Base-by-base conservation (phyloP, 257 asterid species). In the Henckelia pumila region DNA sequence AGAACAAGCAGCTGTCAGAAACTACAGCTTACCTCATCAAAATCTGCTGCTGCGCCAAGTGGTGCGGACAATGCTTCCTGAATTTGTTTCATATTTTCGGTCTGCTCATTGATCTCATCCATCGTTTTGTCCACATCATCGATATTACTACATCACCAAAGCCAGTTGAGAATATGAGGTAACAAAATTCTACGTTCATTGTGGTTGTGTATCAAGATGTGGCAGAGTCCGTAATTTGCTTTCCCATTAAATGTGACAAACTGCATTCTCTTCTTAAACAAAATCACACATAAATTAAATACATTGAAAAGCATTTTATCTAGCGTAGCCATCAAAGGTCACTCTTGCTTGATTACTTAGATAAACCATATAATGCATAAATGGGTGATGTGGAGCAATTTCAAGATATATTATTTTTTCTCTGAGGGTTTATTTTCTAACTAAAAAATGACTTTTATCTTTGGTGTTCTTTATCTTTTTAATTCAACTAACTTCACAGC, bases 91-190 rank as follows among this genome's bases (percentile, higher is more conserved):
- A 88, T 88, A 56, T 84, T 88, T 72, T 88, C 96, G 11, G 94
- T 88, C 83, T 88, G 96, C 82, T 88, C 96, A 29, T 86, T 88
- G 80, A 88, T 88, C 73, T 88, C 96, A 73, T 88, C 96, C 96
- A 88, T 88, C n/a, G 96, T 88, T 79, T 88, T 88, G 89, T 88
- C 96, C 57, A 88, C 96, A 23, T 86, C 96, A 55, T 86, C 94
- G 73, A 88, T 86, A 68, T 88, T 88, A 55, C 96, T 88, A 71
- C 59, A 77, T 56, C 35, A 59, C 17, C 56, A 55, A 67, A 74
- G 55, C 37, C 58, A 66, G 69, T 17, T 26, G 3, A 47, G 24
- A 56, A 62, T 5, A 74, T 62, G 71, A 73, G 76, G 50, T 56
- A 4, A 57, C 28, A 68, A 32, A 50, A 22, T 28, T 59, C 23